A percentile compares a stretch with the other conserved stretches of the same genome.
Evolutionary conservation across 129 eudicot genomes (phyloP).

Genomic region (Deinandra increscens): DNA sequence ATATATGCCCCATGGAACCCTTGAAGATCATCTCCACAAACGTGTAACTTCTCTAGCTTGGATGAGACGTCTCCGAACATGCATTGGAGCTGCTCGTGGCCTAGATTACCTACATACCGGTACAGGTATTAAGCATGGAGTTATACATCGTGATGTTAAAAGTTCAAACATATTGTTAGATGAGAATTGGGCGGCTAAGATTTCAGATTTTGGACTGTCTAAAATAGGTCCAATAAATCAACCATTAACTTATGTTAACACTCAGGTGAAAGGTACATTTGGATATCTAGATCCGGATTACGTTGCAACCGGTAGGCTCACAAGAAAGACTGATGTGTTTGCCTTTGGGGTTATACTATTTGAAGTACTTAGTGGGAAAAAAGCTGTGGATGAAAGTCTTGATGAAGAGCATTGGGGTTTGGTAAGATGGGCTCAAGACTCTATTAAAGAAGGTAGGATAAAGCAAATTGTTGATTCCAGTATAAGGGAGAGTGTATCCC

Average conservation of each 20-base stretch:
- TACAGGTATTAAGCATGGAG: background rate
- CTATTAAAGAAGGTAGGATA: slow-evolving; percentile 19
- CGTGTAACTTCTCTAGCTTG: background rate
- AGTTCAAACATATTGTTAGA: slow-evolving; percentile 7
- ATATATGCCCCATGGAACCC: slow-evolving; percentile 6
- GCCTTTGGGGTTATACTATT: slow-evolving; percentile 31
- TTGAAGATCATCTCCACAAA: slow-evolving; percentile 14
- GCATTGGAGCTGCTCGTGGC: slow-evolving; percentile 15
- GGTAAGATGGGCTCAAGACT: slow-evolving; percentile 21
- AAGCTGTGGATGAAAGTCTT: slow-evolving; percentile 3
- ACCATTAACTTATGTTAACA: slow-evolving; percentile 2
- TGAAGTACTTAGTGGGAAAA: slow-evolving; percentile 12
- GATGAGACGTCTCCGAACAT: background rate
- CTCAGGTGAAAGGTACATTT: slow-evolving; percentile 10
- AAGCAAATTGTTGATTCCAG: slow-evolving; percentile 11
- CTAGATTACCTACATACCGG: slow-evolving; percentile 20
- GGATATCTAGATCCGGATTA: slow-evolving; percentile 32
- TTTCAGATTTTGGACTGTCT: slow-evolving; percentile 22
- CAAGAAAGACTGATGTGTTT: slow-evolving; percentile 32
- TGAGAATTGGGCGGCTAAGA: slow-evolving; percentile 7
- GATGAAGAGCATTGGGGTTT: slow-evolving; percentile 22
- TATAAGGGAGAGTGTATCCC: background rate
- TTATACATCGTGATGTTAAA: slow-evolving; percentile 16
- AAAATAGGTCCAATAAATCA: slow-evolving; percentile 5
- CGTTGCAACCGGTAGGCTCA: slow-evolving; percentile 15